Evolutionary conservation across 352 stramenopile species (phyloP).

Genomic region (Globisporangium takayamanum): DNA sequence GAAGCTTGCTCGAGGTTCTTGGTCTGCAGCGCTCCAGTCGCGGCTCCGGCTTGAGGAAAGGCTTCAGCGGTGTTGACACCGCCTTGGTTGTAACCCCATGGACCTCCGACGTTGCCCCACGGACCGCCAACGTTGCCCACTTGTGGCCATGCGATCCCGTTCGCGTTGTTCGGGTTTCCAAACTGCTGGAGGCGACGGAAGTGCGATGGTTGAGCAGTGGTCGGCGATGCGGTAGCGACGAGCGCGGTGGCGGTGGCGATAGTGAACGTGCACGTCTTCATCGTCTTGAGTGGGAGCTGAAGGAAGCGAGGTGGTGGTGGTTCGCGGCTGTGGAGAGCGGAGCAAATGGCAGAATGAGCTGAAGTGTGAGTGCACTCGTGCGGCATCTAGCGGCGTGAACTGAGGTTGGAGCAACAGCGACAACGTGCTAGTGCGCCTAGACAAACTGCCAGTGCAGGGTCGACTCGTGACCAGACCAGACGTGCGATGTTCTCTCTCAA

Average conservation of each 20-base stretch:
- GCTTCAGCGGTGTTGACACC: slow-evolving; percentile 1
- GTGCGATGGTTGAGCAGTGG: not conserved
- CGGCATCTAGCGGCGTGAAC: no score
- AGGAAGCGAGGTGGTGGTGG: not conserved
- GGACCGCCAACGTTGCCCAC: slow-evolving; percentile 21
- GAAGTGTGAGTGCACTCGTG: no score
- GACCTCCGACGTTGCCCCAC: slow-evolving; percentile 2
- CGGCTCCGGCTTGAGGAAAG: slow-evolving; percentile 4
- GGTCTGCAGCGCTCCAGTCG: not conserved
- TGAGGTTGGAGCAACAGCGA: no score
- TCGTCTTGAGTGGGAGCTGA: slow-evolving; percentile 1
- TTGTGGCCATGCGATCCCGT: slow-evolving; percentile 18
- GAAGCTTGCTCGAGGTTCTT: slow-evolving; percentile 3
- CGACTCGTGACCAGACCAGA: not conserved
- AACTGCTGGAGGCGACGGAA: slow-evolving; percentile 6
- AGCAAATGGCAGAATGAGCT: slow-evolving; percentile 31
- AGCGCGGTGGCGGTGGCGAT: no score
- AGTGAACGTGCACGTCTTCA: no score
- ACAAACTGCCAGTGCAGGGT: not conserved
- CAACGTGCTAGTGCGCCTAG: no score
- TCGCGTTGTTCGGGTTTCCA: slow-evolving; percentile 2
- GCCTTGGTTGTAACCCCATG: no score
- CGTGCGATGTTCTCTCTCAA: not conserved
- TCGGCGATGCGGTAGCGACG: no score
- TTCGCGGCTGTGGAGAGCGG: slow-evolving; percentile 2